Evolutionary conservation across 495 filamentous ascomycete species (phyloP), one percentile per base, ranked within the genome.

Genomic region (Neurospora africana): DNA sequence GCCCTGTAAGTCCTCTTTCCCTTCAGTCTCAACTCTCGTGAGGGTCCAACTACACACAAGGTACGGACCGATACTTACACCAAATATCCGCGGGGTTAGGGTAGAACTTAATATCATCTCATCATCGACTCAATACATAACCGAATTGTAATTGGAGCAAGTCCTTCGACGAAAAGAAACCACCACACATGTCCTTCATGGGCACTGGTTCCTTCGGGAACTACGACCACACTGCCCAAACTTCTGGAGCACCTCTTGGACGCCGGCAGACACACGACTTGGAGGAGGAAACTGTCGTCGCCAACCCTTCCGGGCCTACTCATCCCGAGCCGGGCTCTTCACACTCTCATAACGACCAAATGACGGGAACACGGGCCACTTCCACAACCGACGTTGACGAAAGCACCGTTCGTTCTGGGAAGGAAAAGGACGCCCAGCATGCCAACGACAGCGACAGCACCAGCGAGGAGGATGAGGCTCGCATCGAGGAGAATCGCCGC

Each of bases 161-260:
- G 53, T 33, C 27, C 13, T 8, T 65, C 15, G 53, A 58, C 67
- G 69, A 44, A 44, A 43, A 44, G 9, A 21, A 21, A 53, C 1
- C 41, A 74, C 68, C 30, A 36, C 21, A 58, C 23, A 85, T 85
- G 83, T 84, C 83, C 72, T 83, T 83, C 47, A 73, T 79, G 47
- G 83, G 82, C 73, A 75, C 74, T 43, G 74, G 75, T 76, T 79
- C 79, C 75, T 84, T 84, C 58, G 81, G 76, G 78, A 84, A 81
- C 75, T 82, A 84, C 73, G 83, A 85, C 73, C 80, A 74, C 65
- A 84, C 83, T n/a, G 78, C 81, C 15, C 82, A 84, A 71, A 74
- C 47, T 15, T 77, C 76, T 11, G 81, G 80, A 37, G 70, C 74
- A 41, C 75, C 74, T 6, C 72, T 80, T 27, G 72, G 65, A 17